These are phyloP conservation scores for Apium graveolens DNA, from an alignment of 129 eudicot genomes.

Conservation along the genomic window DNA sequence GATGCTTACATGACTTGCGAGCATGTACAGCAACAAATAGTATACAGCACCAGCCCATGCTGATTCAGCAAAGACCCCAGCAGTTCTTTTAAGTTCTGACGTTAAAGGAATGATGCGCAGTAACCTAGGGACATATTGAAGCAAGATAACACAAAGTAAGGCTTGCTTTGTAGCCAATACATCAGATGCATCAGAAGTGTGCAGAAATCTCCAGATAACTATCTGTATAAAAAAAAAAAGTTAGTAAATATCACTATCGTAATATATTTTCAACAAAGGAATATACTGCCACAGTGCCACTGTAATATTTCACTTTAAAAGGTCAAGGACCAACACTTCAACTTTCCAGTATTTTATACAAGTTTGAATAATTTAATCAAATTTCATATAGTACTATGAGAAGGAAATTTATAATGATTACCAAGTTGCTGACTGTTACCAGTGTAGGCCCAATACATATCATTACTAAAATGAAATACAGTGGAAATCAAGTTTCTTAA, in stretches of 20 bases:
- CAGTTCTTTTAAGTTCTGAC: constrained; percentile 84
- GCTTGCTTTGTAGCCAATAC: constrained; percentile 68
- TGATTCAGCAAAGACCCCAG: constrained; percentile 86
- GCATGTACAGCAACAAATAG: constrained; percentile 77
- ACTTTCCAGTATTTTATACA: not conserved
- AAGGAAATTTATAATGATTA: not conserved
- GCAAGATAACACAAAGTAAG: constrained; percentile 46
- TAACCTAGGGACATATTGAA: constrained; percentile 78
- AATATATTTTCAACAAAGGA: not conserved
- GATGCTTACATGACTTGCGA: constrained; percentile 84
- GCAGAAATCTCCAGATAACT: constrained; percentile 77
- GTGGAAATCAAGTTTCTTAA: not conserved
- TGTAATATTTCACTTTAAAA: not conserved
- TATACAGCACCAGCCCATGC: constrained; percentile 98
- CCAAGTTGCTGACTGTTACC: not conserved
- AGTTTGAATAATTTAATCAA: not conserved
- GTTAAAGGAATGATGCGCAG: constrained; percentile 59
- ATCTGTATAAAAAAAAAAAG: constrained; percentile 37
- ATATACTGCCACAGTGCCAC: not conserved
- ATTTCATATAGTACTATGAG: not conserved
- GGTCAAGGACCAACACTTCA: not conserved
- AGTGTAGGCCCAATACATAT: not conserved
- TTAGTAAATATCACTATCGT: not conserved
- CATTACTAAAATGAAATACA: not conserved
- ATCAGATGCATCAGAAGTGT: constrained; percentile 48